Conservation (phyloP, 441 rosid species). For the Croton laevigatus region DNA sequence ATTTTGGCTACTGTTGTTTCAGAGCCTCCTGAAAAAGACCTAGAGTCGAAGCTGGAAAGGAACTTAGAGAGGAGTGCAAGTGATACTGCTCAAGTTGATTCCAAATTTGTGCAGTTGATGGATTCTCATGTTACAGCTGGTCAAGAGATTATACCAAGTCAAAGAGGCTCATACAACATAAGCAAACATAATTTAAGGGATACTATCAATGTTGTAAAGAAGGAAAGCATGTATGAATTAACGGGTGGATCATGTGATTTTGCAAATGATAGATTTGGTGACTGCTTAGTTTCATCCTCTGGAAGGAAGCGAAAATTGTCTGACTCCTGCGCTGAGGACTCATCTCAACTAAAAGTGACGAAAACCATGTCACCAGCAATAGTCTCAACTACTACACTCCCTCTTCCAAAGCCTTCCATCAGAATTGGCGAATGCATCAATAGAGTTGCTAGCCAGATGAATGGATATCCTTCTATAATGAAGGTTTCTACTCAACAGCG, state of each 20-base stretch:
- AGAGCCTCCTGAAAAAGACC: slow-evolving; percentile 21
- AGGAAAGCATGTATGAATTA: slow-evolving; percentile 45
- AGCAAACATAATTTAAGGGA: slow-evolving; percentile 73
- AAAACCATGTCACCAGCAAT: slow-evolving; percentile 63
- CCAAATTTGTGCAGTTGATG: background rate
- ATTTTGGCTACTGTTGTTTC: slow-evolving; percentile 8
- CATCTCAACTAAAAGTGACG: slow-evolving; percentile 40
- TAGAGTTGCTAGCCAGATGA: slow-evolving; percentile 90
- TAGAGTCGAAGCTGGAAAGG: slow-evolving; percentile 11
- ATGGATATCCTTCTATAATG: slow-evolving; percentile 61
- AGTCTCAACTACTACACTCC: slow-evolving; percentile 35
- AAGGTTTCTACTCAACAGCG: slow-evolving; percentile 43
- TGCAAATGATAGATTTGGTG: slow-evolving; percentile 42
- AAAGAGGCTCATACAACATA: slow-evolving; percentile 37
- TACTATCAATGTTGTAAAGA: slow-evolving; percentile 38
- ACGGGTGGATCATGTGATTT: slow-evolving; percentile 46
- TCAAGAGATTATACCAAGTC: slow-evolving; percentile 23
- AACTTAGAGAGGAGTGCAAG: slow-evolving; percentile 14
- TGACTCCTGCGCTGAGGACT: slow-evolving; percentile 41
- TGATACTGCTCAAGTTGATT: slow-evolving; percentile 1
- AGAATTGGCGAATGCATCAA: slow-evolving; percentile 89
- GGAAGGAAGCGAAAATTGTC: slow-evolving; percentile 39
- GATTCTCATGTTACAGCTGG: slow-evolving; percentile 13
- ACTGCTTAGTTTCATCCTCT: slow-evolving; percentile 32
- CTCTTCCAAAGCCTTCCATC: slow-evolving; percentile 62